These are phyloP conservation scores for Hordeum marinum DNA, from an alignment of 176 grass and related monocot genomes.

Conservation along the genomic window DNA sequence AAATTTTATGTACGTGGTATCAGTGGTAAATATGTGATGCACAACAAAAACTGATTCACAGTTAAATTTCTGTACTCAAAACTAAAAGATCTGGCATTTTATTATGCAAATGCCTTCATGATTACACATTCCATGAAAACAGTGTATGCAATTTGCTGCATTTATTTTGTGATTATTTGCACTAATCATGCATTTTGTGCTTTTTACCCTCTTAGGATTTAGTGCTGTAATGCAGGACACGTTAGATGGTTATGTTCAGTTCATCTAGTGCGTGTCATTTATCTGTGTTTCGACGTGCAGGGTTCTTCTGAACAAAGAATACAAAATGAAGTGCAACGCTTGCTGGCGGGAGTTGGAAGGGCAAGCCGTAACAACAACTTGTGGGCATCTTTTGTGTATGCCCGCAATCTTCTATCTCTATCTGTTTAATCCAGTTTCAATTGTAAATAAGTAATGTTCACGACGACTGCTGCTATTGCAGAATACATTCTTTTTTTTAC, in stretches of 20 bases:
- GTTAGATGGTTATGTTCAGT: background rate
- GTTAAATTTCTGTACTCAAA: background rate
- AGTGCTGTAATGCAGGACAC: background rate
- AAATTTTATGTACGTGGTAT: background rate
- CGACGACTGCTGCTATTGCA: constrained; percentile 1
- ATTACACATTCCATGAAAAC: background rate
- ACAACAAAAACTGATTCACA: background rate
- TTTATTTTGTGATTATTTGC: background rate
- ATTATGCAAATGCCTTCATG: background rate
- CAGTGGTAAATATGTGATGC: background rate
- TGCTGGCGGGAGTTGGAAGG: constrained; percentile 87
- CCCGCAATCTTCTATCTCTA: constrained; percentile 14
- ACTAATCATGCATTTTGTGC: constrained; percentile 8
- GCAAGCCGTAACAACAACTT: constrained; percentile 73
- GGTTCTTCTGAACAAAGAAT: background rate
- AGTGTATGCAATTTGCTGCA: background rate
- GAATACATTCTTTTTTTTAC: background rate
- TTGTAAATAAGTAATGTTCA: background rate
- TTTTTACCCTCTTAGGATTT: background rate
- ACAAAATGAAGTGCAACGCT: constrained; percentile 89
- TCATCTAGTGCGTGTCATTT: background rate
- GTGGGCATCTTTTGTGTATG: constrained; percentile 89
- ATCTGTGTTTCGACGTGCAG: constrained; percentile 24
- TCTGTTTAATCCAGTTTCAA: background rate
- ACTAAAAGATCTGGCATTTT: background rate